Conservation (phyloP, 805 yeast genomes). For the Komagataella kurtzmanii region DNA sequence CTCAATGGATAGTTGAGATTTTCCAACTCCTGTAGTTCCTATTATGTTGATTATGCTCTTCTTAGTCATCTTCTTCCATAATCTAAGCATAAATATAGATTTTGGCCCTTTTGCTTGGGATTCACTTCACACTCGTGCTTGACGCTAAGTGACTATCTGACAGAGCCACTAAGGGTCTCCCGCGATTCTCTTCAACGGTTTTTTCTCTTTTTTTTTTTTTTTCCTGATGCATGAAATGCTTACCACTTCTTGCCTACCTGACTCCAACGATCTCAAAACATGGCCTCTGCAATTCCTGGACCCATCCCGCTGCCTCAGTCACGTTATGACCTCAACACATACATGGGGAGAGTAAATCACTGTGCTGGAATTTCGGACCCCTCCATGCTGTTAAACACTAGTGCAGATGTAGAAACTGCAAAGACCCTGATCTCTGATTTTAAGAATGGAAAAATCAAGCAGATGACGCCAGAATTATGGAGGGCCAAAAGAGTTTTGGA, state of each 20-base stretch:
- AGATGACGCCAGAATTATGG: conserved; percentile 80
- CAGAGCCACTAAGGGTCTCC: too few species aligned
- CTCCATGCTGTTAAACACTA: conserved; percentile 65
- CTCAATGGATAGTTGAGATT: conserved; percentile 58
- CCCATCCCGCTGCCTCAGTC: conserved; percentile 71
- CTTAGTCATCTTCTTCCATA: neutral
- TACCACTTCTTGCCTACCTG: too few species aligned
- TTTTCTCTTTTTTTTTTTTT: neutral
- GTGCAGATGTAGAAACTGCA: conserved; percentile 49
- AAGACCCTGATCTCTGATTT: conserved; percentile 56
- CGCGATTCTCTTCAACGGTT: neutral
- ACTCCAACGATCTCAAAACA: conserved; percentile 11
- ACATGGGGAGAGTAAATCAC: conserved; percentile 91
- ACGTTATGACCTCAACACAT: conserved; percentile 64
- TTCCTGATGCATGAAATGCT: too few species aligned
- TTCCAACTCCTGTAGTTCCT: conserved; percentile 96
- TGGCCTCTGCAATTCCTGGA: conserved; percentile 89
- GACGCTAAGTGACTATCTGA: neutral
- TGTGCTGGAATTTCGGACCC: conserved; percentile 93
- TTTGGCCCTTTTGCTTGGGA: neutral
- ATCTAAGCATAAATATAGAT: neutral
- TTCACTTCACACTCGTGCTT: neutral
- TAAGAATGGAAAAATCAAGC: conserved; percentile 48
- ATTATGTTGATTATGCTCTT: conserved; percentile 15
- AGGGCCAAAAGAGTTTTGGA: conserved; percentile 75